Evolutionary conservation across 139 green algal genomes (phyloP).

Genomic region (Micractinium conductrix): DNA sequence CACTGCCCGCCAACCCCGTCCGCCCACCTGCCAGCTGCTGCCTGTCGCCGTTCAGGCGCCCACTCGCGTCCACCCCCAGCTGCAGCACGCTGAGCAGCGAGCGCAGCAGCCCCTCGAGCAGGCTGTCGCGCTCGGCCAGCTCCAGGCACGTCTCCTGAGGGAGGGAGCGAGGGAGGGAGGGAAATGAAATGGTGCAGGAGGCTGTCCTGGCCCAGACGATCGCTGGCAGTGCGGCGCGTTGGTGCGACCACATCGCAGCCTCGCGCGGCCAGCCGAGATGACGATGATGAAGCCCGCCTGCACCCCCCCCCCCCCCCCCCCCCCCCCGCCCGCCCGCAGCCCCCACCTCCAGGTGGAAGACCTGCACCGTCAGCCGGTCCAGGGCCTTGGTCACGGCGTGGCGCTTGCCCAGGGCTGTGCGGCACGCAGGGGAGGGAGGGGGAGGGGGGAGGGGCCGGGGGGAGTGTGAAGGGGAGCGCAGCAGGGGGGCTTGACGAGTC

Average conservation of each 20-base stretch:
- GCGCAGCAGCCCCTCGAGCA: slow-evolving; percentile 36
- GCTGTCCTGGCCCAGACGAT: too few relatives aligned
- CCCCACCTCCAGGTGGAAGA: slow-evolving; percentile 63
- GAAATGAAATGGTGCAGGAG: too few relatives aligned
- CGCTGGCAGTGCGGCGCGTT: too few relatives aligned
- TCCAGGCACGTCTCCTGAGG: slow-evolving; percentile 35
- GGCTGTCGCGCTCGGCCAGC: slow-evolving; percentile 22
- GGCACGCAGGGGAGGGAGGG: too few relatives aligned
- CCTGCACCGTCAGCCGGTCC: slow-evolving; percentile 68
- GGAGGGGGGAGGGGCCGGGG: too few relatives aligned
- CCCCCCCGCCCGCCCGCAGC: background rate
- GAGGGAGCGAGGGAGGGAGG: too few relatives aligned
- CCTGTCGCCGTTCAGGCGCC: background rate
- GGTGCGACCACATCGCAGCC: too few relatives aligned
- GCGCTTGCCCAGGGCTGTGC: slow-evolving; percentile 5
- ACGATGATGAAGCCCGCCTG: too few relatives aligned
- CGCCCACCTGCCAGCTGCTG: background rate
- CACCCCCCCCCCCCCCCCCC: too few relatives aligned
- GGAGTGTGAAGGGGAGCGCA: too few relatives aligned
- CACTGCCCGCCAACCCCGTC: background rate
- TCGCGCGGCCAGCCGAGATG: too few relatives aligned
- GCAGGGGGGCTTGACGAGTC: too few relatives aligned
- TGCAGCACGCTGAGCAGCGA: slow-evolving; percentile 25
- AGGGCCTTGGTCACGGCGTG: slow-evolving; percentile 51
- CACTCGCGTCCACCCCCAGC: background rate